A percentile compares a stretch with the other conserved stretches of the same genome.
These are phyloP conservation scores for Arxiozyma bovina DNA, from an alignment of 1,139 yeast species.

Conservation along the genomic window DNA sequence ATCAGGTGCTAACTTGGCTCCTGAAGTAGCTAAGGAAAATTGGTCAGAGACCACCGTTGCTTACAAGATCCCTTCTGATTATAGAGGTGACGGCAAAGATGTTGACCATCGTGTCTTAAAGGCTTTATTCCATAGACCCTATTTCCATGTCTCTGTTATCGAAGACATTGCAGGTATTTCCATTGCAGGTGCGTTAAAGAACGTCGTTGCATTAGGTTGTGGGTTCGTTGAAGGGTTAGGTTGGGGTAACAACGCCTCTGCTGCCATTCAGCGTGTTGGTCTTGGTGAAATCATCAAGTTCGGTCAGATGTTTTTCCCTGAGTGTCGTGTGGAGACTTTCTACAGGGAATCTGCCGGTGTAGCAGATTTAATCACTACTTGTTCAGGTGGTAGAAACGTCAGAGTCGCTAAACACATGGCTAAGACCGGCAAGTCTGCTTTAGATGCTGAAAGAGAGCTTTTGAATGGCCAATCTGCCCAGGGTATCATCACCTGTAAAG, in stretches of 20 bases:
- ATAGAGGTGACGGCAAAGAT: constrained; percentile 60
- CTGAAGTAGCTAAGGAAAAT: constrained; percentile 85
- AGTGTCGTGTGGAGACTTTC: constrained; percentile 65
- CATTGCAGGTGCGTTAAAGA: constrained; percentile 90
- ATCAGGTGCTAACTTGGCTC: constrained; percentile 91
- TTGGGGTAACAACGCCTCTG: constrained; percentile 97
- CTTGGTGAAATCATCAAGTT: constrained; percentile 78
- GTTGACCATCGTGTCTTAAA: constrained; percentile 61
- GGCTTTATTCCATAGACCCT: constrained; percentile 83
- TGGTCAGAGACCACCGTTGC: constrained; percentile 96
- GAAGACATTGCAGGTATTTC: constrained; percentile 91
- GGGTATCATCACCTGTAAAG: constrained; percentile 82
- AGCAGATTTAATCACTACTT: constrained; percentile 91
- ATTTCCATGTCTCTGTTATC: constrained; percentile 86
- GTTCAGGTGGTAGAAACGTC: constrained; percentile 93
- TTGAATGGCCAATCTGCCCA: constrained; percentile 92
- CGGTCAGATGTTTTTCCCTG: constrained; percentile 66
- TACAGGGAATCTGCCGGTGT: constrained; percentile 93
- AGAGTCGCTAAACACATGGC: constrained; percentile 78
- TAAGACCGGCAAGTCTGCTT: constrained; percentile 58
- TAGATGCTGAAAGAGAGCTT: constrained; percentile 71
- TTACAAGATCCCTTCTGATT: constrained; percentile 62
- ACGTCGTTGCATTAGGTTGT: constrained; percentile 87
- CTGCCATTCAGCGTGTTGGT: constrained; percentile 94
- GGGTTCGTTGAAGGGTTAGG: constrained; percentile 95